Evolutionary conservation across 1,284 basidiomycete genomes (phyloP).

Genomic region (Ustilago cynodontis): DNA sequence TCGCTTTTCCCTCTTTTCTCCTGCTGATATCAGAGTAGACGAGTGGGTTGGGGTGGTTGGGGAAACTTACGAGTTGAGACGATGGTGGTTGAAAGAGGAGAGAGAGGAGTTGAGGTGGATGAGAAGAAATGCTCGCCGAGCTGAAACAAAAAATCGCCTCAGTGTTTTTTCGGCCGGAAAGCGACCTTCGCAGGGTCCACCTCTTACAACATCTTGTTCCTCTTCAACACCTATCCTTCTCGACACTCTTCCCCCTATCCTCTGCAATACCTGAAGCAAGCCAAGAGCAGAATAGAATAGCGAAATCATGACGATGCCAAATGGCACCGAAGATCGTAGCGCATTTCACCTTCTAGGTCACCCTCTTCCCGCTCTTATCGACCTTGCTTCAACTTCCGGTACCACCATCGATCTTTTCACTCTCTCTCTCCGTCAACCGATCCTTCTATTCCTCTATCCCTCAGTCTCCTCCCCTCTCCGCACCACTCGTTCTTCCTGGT

Average conservation of each 20-base stretch:
- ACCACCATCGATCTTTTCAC: slow-evolving; percentile 63
- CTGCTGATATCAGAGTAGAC: too few relatives aligned
- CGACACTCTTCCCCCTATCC: background rate
- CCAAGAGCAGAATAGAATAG: too few relatives aligned
- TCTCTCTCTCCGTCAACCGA: slow-evolving; percentile 53
- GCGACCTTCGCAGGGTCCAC: slow-evolving; percentile 23
- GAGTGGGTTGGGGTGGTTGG: too few relatives aligned
- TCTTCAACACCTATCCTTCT: background rate
- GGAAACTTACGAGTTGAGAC: slow-evolving; percentile 17
- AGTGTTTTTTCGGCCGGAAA: too few relatives aligned
- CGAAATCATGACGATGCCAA: background rate
- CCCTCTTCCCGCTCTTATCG: slow-evolving; percentile 60
- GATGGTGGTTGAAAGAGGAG: slow-evolving; percentile 17
- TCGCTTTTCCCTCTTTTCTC: slow-evolving; percentile 11
- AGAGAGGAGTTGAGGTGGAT: background rate
- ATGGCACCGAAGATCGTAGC: slow-evolving; percentile 35
- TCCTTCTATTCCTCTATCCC: slow-evolving; percentile 61
- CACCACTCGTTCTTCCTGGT: slow-evolving; percentile 29
- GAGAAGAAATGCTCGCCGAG: background rate
- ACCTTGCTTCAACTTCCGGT: slow-evolving; percentile 50
- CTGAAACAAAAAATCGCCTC: background rate
- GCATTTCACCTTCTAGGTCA: slow-evolving; percentile 64
- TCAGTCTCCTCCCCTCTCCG: slow-evolving; percentile 19
- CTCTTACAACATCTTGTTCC: background rate
- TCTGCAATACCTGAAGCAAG: too few relatives aligned